Conservation (phyloP, 257 asterid species). For the Osmanthus fragrans region DNA sequence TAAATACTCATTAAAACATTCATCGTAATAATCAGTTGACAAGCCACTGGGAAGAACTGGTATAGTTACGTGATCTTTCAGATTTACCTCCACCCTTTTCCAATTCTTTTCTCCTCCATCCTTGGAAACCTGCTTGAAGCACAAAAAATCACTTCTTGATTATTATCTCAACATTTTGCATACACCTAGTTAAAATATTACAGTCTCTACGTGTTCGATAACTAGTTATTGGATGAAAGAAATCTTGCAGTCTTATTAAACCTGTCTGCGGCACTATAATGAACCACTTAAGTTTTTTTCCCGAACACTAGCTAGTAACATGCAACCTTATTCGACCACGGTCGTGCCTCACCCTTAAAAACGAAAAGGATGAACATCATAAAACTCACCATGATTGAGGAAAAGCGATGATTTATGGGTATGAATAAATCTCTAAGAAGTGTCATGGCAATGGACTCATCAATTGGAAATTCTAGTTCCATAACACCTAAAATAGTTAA, state of each 20-base stretch:
- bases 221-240: too few species aligned
- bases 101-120: conserved; percentile 42
- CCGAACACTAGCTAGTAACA: not conserved
- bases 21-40: conserved; percentile 41
- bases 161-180: not conserved
- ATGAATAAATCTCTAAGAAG: conserved; percentile 37
- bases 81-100: conserved; percentile 50
- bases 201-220: not conserved
- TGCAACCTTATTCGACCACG: not conserved
- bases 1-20: conserved; percentile 39
- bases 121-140: conserved; percentile 23
- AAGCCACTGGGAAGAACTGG: conserved; percentile 36
- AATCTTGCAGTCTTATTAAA: too few species aligned
- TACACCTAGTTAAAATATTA: not conserved
- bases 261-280: not conserved
- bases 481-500: conserved; percentile 47
- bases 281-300: too few species aligned
- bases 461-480: conserved; percentile 35
- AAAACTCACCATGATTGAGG: conserved; percentile 50
- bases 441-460: conserved; percentile 32
- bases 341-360: not conserved
- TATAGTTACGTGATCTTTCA: conserved; percentile 34
- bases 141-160: not conserved
- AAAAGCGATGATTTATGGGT: conserved; percentile 54
- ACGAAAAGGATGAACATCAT: not conserved